Conservation (phyloP, 2,329 filamentous ascomycete species). For the Pleomassaria siparia region DNA sequence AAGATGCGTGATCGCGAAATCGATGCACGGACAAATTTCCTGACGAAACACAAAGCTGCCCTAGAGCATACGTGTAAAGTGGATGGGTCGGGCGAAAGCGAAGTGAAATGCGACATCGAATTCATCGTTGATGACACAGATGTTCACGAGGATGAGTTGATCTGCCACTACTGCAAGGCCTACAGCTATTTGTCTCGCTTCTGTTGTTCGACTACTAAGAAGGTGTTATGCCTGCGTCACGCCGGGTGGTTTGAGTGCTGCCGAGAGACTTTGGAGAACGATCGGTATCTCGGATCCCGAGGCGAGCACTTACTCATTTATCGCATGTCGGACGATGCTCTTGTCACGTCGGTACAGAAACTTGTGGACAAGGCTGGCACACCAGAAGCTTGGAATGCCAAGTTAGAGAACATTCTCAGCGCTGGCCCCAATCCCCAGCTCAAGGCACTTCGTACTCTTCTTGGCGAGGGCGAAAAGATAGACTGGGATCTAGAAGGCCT, state of each 20-base stretch:
- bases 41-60: conserved; percentile 62
- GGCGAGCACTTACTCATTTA: conserved; percentile 73
- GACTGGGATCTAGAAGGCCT: conserved; percentile 85
- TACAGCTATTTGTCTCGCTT: conserved; percentile 91
- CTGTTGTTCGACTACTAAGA: conserved; percentile 78
- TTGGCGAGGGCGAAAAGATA: conserved; percentile 95
- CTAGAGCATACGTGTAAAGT: conserved; percentile 40
- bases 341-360: conserved; percentile 69
- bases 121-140: conserved; percentile 60
- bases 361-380: conserved; percentile 83
- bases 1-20: conserved; percentile 76
- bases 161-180: conserved; percentile 87
- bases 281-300: conserved; percentile 61
- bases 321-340: conserved; percentile 71
- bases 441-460: conserved; percentile 78
- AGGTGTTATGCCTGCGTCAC: conserved; percentile 79
- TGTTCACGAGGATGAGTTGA: conserved; percentile 87
- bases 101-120: conserved; percentile 30
- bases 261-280: conserved; percentile 59
- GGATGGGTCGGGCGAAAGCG: conserved; percentile 55
- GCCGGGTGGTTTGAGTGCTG: conserved; percentile 82
- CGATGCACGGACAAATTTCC: conserved; percentile 67
- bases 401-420: conserved; percentile 80
- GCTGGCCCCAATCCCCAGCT: conserved; percentile 83
- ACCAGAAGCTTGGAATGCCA: conserved; percentile 87